phyloP scores from a whole-genome alignment of 306 rosid genomes.

The Quercus engelmannii region DNA sequence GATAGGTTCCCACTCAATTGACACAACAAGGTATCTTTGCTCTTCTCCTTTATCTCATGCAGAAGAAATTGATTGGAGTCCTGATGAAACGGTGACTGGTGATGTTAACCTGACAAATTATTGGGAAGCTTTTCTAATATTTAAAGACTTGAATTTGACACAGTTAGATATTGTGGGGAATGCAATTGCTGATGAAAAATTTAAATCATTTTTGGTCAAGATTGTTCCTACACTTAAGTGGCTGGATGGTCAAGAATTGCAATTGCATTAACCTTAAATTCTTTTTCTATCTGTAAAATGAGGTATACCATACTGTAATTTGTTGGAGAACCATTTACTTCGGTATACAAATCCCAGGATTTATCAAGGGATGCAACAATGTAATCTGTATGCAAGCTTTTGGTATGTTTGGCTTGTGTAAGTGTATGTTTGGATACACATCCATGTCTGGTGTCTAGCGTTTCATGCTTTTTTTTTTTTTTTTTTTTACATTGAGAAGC shows the following conservation, averaged over 20 bases:
- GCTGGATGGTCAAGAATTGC: constrained; percentile 44
- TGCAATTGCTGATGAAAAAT: constrained; percentile 50
- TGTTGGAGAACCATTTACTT: background rate
- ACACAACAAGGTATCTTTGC: constrained; percentile 67
- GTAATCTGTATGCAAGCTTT: background rate
- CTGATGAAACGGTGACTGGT: constrained; percentile 28
- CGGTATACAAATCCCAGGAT: background rate
- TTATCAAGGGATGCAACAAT: background rate
- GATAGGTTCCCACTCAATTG: constrained; percentile 63
- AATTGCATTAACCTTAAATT: constrained; percentile 21
- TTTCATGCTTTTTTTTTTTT: too few species aligned
- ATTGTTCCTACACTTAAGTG: constrained; percentile 50
- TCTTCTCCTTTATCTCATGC: constrained; percentile 71
- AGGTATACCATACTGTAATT: background rate
- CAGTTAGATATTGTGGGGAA: constrained; percentile 65
- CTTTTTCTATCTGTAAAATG: background rate
- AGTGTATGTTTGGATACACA: too few species aligned
- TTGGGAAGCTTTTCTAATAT: constrained; percentile 76
- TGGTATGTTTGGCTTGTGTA: background rate
- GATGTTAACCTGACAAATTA: constrained; percentile 21
- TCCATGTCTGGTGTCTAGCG: too few species aligned
- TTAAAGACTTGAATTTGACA: constrained; percentile 52
- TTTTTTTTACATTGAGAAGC: too few species aligned
- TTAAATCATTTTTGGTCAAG: constrained; percentile 52
- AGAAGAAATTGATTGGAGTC: constrained; percentile 54